Base-by-base conservation (phyloP, 73 alveolate genomes). In the Paramecium biaurelia region DNA sequence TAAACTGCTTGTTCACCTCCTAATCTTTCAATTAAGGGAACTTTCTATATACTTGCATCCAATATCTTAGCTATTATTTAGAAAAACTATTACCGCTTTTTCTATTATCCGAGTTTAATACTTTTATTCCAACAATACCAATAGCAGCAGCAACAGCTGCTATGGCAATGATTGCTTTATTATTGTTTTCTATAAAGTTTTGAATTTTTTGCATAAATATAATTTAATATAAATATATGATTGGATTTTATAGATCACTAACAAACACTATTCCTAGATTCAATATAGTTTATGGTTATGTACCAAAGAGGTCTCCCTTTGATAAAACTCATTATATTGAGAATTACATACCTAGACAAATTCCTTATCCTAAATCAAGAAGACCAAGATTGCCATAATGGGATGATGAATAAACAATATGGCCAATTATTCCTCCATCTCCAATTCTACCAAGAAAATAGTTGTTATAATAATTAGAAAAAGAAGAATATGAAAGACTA, bases 241-340 rank as follows among this genome's bases (percentile, higher is more conserved):
- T 63, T 63, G 26, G 49, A 63, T 7, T 63, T 32, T 63, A 7
- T 23, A 26, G 21, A 63, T 63, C 84, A 12, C 47, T 63, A 26
- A 30, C 26, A 26, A 30, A 26, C 26, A 26, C 41, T 5, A 63
- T 63, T 30, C 84, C 84, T 30, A 72, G 58, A 72, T 72, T 72
- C 37, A 35, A 72, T 41, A 72, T 72, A 35, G 86, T 72, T 10
- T 72, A 72, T 72, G 90, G 90, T 20, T 79, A 79, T 45, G 70
- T 42, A 24, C 70, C 70, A 34, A 41, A 79, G 26, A 38, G 90
- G 28, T 79, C 90, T 3, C 90, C 90, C 2, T 79, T 79, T 45
- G 90, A 79, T 79, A 79, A 79, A 23, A 79, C 90, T 38, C 42
- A 38, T 24, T 79, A 79, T 30, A 79, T 79, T 45, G 90, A 79